Conservation (phyloP, 169 alveolate species). For the Eimeria praecox region DNA sequence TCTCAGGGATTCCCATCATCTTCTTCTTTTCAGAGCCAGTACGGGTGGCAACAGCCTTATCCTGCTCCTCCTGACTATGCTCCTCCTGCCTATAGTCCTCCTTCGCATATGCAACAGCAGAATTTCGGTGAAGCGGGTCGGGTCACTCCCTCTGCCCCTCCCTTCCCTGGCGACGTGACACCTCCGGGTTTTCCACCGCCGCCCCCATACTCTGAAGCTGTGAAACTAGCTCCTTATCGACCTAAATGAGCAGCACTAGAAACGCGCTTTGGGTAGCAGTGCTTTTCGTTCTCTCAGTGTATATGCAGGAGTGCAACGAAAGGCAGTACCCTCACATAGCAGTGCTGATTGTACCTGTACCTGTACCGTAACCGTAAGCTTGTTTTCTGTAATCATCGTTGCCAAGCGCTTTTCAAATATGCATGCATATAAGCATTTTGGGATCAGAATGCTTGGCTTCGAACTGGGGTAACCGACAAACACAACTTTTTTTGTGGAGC, state of each 20-base stretch:
- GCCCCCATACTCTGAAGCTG: neutral
- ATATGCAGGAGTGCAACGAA: neutral
- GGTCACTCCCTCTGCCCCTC: constrained; percentile 11
- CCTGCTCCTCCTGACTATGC: neutral
- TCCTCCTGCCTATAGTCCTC: neutral
- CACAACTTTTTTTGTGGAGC: neutral
- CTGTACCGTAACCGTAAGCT: too few relatives aligned
- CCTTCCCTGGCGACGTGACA: neutral
- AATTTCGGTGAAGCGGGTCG: neutral
- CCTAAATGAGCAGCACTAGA: neutral
- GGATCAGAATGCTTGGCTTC: too few relatives aligned
- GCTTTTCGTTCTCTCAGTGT: neutral
- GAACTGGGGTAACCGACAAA: neutral
- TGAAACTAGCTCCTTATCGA: neutral
- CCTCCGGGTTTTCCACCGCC: neutral
- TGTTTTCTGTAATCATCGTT: neutral
- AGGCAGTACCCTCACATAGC: neutral
- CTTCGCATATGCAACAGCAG: neutral
- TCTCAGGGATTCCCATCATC: neutral
- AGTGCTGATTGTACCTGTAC: neutral
- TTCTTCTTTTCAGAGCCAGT: neutral
- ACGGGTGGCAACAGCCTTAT: too few relatives aligned
- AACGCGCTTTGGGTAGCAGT: neutral
- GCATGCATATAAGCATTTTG: neutral
- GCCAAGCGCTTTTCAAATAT: neutral